These are phyloP conservation scores for Chimonanthus praecox DNA, from an alignment of 164 flowering plant species.

Conservation along the genomic window DNA sequence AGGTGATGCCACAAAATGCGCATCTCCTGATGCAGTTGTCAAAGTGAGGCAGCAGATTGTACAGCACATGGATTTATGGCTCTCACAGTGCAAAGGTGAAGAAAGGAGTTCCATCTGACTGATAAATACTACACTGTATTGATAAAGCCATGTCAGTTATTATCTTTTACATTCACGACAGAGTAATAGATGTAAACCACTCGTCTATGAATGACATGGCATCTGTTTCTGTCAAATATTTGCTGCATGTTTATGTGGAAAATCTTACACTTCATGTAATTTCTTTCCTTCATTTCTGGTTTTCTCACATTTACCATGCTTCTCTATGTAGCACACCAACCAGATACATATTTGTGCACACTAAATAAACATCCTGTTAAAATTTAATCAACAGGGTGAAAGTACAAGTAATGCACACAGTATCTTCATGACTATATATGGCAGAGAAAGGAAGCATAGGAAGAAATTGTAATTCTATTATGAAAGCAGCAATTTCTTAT, in stretches of 20 bases:
- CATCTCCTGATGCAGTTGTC: not conserved
- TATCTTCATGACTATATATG: conserved; percentile 32
- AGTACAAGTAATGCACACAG: conserved; percentile 34
- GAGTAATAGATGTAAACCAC: not conserved
- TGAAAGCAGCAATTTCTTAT: not conserved
- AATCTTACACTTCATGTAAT: not conserved
- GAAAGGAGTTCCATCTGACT: not conserved
- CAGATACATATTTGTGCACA: not conserved
- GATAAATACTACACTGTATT: not conserved
- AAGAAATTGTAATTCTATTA: conserved; percentile 11
- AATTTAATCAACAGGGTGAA: conserved; percentile 30
- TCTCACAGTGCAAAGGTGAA: not conserved
- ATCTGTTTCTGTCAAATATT: too few relatives aligned
- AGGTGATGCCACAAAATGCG: conserved; percentile 15
- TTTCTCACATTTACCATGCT: not conserved
- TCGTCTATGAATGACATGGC: not conserved
- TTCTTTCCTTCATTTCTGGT: not conserved
- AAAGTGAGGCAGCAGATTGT: not conserved
- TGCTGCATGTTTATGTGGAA: too few relatives aligned
- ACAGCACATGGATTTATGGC: not conserved
- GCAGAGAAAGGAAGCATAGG: conserved; percentile 18
- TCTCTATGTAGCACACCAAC: not conserved
- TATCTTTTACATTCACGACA: too few relatives aligned
- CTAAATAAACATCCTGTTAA: not conserved
- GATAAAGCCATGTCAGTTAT: too few relatives aligned